Evolutionary conservation across 257 asterid genomes (phyloP), one percentile per base, ranked within the genome.

Genomic region (Primulina tabacum): DNA sequence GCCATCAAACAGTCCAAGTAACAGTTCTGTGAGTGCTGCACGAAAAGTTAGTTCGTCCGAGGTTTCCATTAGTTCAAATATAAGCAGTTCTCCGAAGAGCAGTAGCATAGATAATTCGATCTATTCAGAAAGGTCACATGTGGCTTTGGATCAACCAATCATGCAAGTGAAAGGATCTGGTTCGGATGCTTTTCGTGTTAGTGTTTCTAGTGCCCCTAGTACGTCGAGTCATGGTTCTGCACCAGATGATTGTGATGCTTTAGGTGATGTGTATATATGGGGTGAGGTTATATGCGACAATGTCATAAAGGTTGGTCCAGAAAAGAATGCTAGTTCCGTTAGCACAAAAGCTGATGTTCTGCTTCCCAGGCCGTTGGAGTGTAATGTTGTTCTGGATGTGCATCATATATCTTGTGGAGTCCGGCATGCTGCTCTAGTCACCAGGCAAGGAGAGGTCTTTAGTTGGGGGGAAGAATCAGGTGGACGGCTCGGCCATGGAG

Each of bases 391-490:
- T 73, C 69, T 92, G 38, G 98, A 92, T 68, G 97, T 90, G 65
- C 95, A 90, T 72, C 87, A 87, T 75, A 81, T 92, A 69, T 86
- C 98, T 12, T 92, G 98, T 77, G 98, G 98, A 71, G 96, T 90
- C 62, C 74, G 83, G 64, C 97, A 92, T 73, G 95, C 96, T 33
- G 87, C 96, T 71, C 78, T 92, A 47, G 97, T 90, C 71, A 90
- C 95, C 47, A 82, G 97, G 75, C 97, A 88, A 70, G 98, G 98
- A 12, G 97, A 92, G 77, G 80, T 90, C 53, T 92, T 92, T 79
- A 90, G 89, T 21, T 92, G 98, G 98, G 98, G 98, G 21, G 97
- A 92, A 75, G 98, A 92, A 79, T 88, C 97, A 4, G 98, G 98
- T n/a, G 98, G 98, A 11, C 79, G 97, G 63, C 98, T 92, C 21